A percentile compares a stretch with the other conserved stretches of the same genome.
phyloP scores from a whole-genome alignment of 2,329 filamentous ascomycete species.

The Anthostomella pinea region DNA sequence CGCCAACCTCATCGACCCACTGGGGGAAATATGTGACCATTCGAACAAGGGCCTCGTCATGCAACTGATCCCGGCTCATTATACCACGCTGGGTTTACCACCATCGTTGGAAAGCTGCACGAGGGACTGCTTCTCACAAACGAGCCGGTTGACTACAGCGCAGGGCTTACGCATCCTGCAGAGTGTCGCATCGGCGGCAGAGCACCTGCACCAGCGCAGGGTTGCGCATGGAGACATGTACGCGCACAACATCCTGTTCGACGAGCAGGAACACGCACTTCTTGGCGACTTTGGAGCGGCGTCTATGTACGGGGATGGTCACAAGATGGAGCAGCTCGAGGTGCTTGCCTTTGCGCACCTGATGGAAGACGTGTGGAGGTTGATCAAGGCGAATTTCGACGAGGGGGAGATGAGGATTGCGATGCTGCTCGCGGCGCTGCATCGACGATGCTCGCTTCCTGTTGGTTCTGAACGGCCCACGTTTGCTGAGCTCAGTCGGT shows the following conservation, averaged over 20 bases:
- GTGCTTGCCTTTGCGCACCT: conserved; percentile 47
- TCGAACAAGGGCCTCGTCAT: conserved; percentile 43
- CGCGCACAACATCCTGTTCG: conserved; percentile 46
- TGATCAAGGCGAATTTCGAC: conserved; percentile 25
- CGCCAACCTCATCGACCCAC: conserved; percentile 42
- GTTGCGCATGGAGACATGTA: conserved; percentile 47
- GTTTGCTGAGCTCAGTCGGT: conserved; percentile 30
- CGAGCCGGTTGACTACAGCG: conserved; percentile 27
- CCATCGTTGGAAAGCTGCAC: conserved; percentile 46
- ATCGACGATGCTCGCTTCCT: conserved; percentile 26
- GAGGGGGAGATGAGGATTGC: conserved; percentile 12
- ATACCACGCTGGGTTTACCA: conserved; percentile 41
- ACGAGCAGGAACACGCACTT: conserved; percentile 39
- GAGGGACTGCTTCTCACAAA: conserved; percentile 39
- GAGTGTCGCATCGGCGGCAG: conserved; percentile 40
- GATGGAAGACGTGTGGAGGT: conserved; percentile 41
- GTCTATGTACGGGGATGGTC: conserved; percentile 37
- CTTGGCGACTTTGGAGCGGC: conserved; percentile 48
- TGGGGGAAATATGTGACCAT: conserved; percentile 42
- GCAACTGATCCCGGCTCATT: conserved; percentile 43
- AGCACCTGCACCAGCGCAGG: conserved; percentile 41
- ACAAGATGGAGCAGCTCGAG: conserved; percentile 41
- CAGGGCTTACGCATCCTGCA: conserved; percentile 36
- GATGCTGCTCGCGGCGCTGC: conserved; percentile 26
- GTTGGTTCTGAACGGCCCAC: conserved; percentile 29